Conservation (phyloP, 805 yeast genomes). For the Barnettozyma wickerhamii region DNA sequence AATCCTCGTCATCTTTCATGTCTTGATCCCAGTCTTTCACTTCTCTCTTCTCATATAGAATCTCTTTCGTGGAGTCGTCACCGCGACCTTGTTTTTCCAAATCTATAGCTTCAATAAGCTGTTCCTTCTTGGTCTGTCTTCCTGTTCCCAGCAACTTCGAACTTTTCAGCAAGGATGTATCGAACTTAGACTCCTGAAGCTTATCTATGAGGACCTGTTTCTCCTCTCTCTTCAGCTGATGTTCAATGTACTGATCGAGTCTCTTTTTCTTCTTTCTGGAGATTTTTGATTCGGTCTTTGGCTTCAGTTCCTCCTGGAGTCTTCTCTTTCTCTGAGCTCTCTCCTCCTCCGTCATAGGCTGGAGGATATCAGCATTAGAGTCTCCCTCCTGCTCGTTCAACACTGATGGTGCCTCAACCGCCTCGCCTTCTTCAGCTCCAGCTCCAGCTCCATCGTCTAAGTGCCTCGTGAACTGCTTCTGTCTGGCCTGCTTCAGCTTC, state of each 20-base stretch:
- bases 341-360: conserved; percentile 64
- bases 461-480: conserved; percentile 59
- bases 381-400: conserved; percentile 30
- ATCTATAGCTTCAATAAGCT: conserved; percentile 68
- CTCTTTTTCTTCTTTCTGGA: conserved; percentile 71
- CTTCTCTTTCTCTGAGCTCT: conserved; percentile 60
- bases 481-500: conserved; percentile 60
- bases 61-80: conserved; percentile 53
- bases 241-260: conserved; percentile 87
- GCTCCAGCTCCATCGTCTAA: conserved; percentile 24
- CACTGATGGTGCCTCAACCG: no score
- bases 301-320: conserved; percentile 52
- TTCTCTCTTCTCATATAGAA: conserved; percentile 66
- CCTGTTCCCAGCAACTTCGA: conserved; percentile 79
- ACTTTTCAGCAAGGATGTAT: conserved; percentile 64
- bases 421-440: no score
- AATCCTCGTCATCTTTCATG: conserved; percentile 24
- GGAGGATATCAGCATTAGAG: conserved; percentile 55
- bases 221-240: conserved; percentile 85
- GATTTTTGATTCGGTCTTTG: conserved; percentile 62
- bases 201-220: conserved; percentile 72
- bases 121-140: conserved; percentile 59
- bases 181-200: conserved; percentile 57
- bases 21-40: conserved; percentile 57
- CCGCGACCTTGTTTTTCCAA: conserved; percentile 71